Conservation (phyloP, 2,329 filamentous ascomycete species). For the Cladosporium velox region DNA sequence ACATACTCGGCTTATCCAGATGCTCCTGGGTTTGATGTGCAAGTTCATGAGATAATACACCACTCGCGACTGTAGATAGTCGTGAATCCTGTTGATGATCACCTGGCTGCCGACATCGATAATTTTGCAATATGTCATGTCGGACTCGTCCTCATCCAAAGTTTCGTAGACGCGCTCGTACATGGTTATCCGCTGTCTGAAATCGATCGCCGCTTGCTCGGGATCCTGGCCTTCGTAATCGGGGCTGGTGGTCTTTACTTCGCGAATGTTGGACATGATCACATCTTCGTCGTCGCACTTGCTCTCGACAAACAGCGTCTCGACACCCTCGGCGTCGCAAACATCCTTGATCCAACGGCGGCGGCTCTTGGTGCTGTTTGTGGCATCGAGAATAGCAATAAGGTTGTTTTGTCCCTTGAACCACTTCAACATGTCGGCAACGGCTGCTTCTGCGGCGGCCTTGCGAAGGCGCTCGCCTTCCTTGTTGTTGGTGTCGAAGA, state of each 20-base stretch:
- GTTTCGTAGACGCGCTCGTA: slow-evolving; percentile 97
- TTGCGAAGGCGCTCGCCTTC: slow-evolving; percentile 88
- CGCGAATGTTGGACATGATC: slow-evolving; percentile 95
- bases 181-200: slow-evolving; percentile 90
- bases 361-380: slow-evolving; percentile 88
- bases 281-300: slow-evolving; percentile 94
- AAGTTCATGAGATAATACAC: slow-evolving; percentile 99
- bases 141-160: slow-evolving; percentile 82
- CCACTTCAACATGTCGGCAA: slow-evolving; percentile 93
- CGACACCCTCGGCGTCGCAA: slow-evolving; percentile 70
- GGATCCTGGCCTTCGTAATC: slow-evolving; percentile 95
- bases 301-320: slow-evolving; percentile 94
- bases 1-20: slow-evolving; percentile 79
- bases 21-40: slow-evolving; percentile 92
- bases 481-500: slow-evolving; percentile 88
- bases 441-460: slow-evolving; percentile 86
- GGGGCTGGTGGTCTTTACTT: slow-evolving; percentile 90
- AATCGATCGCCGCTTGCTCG: slow-evolving; percentile 85
- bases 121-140: slow-evolving; percentile 94
- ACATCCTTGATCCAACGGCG: slow-evolving; percentile 87
- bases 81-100: slow-evolving; percentile 96
- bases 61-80: slow-evolving; percentile 93
- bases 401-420: slow-evolving; percentile 75
- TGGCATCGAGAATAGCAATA: slow-evolving; percentile 93
- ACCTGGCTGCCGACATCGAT: slow-evolving; percentile 95